phyloP scores from a whole-genome alignment of 2,329 filamentous ascomycete species.

The Rutstroemia sp. region DNA sequence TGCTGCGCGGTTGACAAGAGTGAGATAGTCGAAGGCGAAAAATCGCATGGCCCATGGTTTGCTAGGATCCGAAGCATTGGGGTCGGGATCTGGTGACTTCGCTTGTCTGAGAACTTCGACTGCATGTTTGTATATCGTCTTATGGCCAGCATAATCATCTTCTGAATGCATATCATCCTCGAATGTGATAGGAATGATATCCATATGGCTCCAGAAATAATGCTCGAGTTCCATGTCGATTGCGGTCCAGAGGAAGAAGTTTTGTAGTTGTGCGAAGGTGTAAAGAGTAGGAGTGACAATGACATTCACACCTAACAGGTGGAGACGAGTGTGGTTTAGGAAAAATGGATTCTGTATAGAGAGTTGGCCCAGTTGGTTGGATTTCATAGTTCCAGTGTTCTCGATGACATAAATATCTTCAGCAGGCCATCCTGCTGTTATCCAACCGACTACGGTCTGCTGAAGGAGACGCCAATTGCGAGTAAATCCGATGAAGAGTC shows the following conservation, averaged over 20 bases:
- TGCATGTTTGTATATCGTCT: constrained; percentile 7
- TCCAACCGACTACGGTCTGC: constrained; percentile 47
- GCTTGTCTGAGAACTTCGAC: constrained; percentile 2
- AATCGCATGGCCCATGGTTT: constrained; percentile 43
- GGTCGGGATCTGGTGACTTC: neutral
- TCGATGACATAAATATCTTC: constrained; percentile 49
- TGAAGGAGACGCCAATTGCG: constrained; percentile 45
- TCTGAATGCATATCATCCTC: neutral
- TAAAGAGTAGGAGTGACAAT: constrained; percentile 43
- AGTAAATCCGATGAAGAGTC: constrained; percentile 51
- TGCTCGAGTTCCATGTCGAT: constrained; percentile 36
- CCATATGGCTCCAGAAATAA: constrained; percentile 50
- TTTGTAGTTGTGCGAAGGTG: constrained; percentile 47
- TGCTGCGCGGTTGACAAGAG: constrained; percentile 46
- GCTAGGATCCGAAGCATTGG: constrained; percentile 1
- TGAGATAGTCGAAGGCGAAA: constrained; percentile 51
- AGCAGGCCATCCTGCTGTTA: constrained; percentile 50
- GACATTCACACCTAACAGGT: constrained; percentile 43
- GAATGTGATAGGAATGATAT: constrained; percentile 37
- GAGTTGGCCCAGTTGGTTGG: constrained; percentile 40
- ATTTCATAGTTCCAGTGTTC: constrained; percentile 49
- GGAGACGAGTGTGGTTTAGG: constrained; percentile 42
- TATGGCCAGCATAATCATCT: neutral
- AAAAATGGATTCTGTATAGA: constrained; percentile 47
- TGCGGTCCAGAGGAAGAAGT: constrained; percentile 41